Conservation (phyloP, 2,329 filamentous ascomycete genomes). For the Penicillium sp. region DNA sequence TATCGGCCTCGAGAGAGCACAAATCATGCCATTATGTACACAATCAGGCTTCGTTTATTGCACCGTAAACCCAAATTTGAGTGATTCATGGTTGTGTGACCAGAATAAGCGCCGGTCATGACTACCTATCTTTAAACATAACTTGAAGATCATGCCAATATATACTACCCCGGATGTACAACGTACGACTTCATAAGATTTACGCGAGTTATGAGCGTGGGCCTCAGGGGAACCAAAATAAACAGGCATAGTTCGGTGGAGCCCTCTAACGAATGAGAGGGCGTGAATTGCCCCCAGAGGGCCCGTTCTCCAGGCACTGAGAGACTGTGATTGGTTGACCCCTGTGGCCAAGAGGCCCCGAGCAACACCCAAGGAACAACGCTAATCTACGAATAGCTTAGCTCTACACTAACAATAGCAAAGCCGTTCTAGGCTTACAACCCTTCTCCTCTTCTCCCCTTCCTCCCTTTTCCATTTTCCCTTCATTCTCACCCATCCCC, state of each 20-base stretch:
- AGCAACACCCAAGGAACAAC: constrained; percentile 45
- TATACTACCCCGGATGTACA: neutral
- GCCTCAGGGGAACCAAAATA: constrained; percentile 13
- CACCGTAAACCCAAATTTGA: neutral
- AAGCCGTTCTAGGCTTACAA: constrained; percentile 6
- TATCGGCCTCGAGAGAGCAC: neutral
- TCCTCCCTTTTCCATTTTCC: constrained; percentile 23
- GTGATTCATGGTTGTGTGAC: neutral
- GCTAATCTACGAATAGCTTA: constrained; percentile 36
- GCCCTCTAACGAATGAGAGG: constrained; percentile 6
- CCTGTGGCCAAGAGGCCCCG: constrained; percentile 51
- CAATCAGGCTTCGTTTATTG: neutral
- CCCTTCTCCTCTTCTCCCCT: constrained; percentile 23
- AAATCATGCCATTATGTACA: neutral
- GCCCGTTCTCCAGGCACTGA: constrained; percentile 12
- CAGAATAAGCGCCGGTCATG: neutral
- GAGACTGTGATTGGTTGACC: constrained; percentile 6
- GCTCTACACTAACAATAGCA: constrained; percentile 18
- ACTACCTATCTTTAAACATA: neutral
- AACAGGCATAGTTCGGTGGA: constrained; percentile 18
- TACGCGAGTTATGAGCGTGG: neutral
- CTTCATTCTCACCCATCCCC: constrained; percentile 23
- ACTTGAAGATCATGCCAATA: neutral
- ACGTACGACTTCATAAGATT: neutral
- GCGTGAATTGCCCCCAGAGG: neutral